A percentile compares a stretch with the other conserved stretches of the same genome.
phyloP scores from a whole-genome alignment of 2,329 filamentous ascomycete genomes.

The Neoscytalidium dimidiatum region DNA sequence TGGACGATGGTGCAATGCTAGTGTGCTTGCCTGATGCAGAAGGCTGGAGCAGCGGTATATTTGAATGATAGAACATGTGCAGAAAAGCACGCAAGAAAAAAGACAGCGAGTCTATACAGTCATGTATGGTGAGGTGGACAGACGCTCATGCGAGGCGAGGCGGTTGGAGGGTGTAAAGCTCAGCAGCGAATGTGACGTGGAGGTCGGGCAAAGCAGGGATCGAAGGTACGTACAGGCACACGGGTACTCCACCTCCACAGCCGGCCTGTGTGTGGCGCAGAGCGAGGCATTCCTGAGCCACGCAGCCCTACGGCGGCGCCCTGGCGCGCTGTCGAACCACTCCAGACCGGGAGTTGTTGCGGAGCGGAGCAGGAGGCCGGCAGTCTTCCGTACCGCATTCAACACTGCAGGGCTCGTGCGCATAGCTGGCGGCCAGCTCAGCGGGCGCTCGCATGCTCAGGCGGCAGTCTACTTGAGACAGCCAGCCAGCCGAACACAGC shows the following conservation, averaged over 20 bases:
- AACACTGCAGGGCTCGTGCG: too few relatives aligned
- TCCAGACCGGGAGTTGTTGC: too few relatives aligned
- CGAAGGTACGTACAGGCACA: background rate
- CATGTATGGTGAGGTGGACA: background rate
- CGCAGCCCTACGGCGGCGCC: background rate
- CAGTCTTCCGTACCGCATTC: too few relatives aligned
- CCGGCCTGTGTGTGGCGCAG: slow-evolving; percentile 3
- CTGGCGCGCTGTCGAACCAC: background rate
- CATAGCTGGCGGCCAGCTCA: background rate
- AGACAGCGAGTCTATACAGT: background rate
- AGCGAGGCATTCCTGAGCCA: background rate
- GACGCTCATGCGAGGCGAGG: slow-evolving; percentile 2
- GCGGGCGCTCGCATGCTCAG: background rate
- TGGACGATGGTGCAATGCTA: slow-evolving; percentile 6
- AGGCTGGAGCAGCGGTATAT: background rate
- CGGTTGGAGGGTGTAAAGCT: background rate
- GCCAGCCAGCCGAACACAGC: background rate
- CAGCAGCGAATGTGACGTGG: background rate
- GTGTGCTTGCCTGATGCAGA: slow-evolving; percentile 12
- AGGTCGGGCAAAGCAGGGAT: slow-evolving; percentile 7
- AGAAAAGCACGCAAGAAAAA: background rate
- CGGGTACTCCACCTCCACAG: too few relatives aligned
- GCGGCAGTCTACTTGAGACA: slow-evolving; percentile 1
- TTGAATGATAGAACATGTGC: background rate
- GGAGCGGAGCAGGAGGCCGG: too few relatives aligned